phyloP scores from a whole-genome alignment of 2,329 filamentous ascomycete species.

The Colletotrichum tropicicola region DNA sequence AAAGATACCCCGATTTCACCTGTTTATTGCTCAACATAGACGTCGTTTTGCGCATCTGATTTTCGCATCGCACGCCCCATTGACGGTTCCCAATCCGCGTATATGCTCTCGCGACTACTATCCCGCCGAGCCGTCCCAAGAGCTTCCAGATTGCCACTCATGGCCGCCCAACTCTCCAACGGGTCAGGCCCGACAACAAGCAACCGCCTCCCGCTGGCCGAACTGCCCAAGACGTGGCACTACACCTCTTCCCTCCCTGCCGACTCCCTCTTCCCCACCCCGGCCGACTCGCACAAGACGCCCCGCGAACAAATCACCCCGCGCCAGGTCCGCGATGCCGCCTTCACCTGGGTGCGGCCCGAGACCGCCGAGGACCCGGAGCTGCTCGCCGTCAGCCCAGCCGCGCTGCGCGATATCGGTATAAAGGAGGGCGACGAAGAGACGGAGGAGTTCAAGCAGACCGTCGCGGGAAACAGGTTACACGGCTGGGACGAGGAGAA shows the following conservation, averaged over 20 bases:
- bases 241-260: slow-evolving; percentile 76
- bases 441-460: slow-evolving; percentile 77
- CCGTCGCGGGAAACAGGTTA: slow-evolving; percentile 85
- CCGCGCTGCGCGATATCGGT: slow-evolving; percentile 83
- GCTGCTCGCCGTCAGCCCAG: slow-evolving; percentile 81
- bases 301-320: slow-evolving; percentile 81
- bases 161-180: slow-evolving; percentile 45
- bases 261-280: slow-evolving; percentile 82
- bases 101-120: slow-evolving; percentile 44
- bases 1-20: slow-evolving; percentile 12
- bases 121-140: slow-evolving; percentile 41
- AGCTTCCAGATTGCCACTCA: slow-evolving; percentile 34
- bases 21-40: too few species aligned
- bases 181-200: slow-evolving; percentile 30
- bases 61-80: not conserved
- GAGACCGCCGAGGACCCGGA: slow-evolving; percentile 77
- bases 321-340: slow-evolving; percentile 82
- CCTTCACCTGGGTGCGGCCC: slow-evolving; percentile 92
- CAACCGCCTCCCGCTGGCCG: slow-evolving; percentile 52
- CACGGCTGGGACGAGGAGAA: slow-evolving; percentile 78
- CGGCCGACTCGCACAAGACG: slow-evolving; percentile 81
- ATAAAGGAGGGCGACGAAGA: slow-evolving; percentile 74
- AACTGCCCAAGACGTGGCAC: slow-evolving; percentile 72
- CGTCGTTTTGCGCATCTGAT: not conserved
- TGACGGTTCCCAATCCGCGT: slow-evolving; percentile 12